Percentiles rank a stretch among this genome's conserved stretches.
phyloP scores from a whole-genome alignment of 371 early-diverging fungal species.

The Aphelidium insulamus region DNA sequence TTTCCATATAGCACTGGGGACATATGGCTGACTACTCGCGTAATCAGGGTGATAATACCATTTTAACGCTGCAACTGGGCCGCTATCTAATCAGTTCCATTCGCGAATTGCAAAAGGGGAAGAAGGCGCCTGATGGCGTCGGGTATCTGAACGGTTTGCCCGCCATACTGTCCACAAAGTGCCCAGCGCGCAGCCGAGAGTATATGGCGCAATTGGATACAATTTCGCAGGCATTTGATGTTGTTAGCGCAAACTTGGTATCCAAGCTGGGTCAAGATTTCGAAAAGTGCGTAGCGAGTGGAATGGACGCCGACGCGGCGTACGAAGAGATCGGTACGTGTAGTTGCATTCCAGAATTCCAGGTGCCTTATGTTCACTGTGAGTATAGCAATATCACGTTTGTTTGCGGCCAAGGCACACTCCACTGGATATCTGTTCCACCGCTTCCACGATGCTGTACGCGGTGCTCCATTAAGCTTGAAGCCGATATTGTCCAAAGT shows the following conservation, averaged over 20 bases:
- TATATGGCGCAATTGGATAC: conserved; percentile 32
- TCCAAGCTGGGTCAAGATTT: conserved; percentile 55
- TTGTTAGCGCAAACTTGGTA: conserved; percentile 62
- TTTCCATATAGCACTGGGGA: neutral
- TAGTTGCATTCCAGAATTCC: neutral
- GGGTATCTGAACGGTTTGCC: conserved; percentile 46
- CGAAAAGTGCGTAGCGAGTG: conserved; percentile 35
- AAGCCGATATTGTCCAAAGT: conserved; percentile 31
- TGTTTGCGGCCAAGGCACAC: conserved; percentile 71
- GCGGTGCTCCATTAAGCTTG: conserved; percentile 18
- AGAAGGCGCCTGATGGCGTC: conserved; percentile 52
- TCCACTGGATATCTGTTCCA: conserved; percentile 61
- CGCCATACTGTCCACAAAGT: conserved; percentile 22
- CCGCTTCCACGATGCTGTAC: conserved; percentile 55
- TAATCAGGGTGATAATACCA: conserved; percentile 61
- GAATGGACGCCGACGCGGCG: conserved; percentile 50
- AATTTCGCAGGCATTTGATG: conserved; percentile 58
- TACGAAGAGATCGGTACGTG: conserved; percentile 47
- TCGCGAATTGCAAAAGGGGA: conserved; percentile 48
- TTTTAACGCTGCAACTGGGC: conserved; percentile 69
- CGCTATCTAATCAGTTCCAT: conserved; percentile 65
- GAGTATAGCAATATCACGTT: conserved; percentile 32
- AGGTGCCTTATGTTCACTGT: neutral
- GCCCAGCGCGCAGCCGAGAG: conserved; percentile 22
- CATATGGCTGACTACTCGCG: neutral